Evolutionary conservation across 108 stramenopile species (phyloP).

Genomic region (Cyclotella kingstonii): DNA sequence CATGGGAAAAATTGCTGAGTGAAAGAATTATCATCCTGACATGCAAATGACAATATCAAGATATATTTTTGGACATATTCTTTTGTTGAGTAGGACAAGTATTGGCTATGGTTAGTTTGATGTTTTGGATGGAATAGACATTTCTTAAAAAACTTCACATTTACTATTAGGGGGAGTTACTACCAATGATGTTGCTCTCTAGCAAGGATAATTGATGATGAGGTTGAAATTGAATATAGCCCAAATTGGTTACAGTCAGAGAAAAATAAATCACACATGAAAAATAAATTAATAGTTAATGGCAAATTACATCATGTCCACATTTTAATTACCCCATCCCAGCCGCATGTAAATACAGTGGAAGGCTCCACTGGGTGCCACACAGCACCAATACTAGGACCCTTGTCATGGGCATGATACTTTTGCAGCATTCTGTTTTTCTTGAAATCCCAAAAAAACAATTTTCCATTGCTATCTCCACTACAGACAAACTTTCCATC

Average conservation of each 20-base stretch:
- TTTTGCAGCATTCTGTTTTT: constrained; percentile 69
- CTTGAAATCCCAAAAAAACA: constrained; percentile 98
- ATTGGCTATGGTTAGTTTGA: not conserved
- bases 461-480: constrained; percentile 93
- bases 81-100: constrained; percentile 18
- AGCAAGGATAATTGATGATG: constrained; percentile 64
- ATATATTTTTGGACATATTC: constrained; percentile 83
- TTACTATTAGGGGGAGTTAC: constrained; percentile 57
- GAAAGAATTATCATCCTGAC: constrained; percentile 87
- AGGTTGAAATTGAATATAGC: constrained; percentile 68
- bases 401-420: constrained; percentile 90
- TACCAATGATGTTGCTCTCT: constrained; percentile 78
- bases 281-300: no score
- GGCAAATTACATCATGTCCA: constrained; percentile 74
- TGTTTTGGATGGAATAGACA: not conserved
- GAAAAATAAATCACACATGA: no score
- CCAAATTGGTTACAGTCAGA: constrained; percentile 79
- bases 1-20: constrained; percentile 79
- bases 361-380: constrained; percentile 98
- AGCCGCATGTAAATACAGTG: constrained; percentile 93
- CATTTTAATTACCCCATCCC: constrained; percentile 98
- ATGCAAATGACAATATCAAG: constrained; percentile 89
- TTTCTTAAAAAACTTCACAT: not conserved
- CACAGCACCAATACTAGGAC: constrained; percentile 88
- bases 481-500: constrained; percentile 93